These are phyloP conservation scores for Pseudoneurospora amorphoporcata DNA, from an alignment of 495 filamentous ascomycete genomes.

Conservation along the genomic window DNA sequence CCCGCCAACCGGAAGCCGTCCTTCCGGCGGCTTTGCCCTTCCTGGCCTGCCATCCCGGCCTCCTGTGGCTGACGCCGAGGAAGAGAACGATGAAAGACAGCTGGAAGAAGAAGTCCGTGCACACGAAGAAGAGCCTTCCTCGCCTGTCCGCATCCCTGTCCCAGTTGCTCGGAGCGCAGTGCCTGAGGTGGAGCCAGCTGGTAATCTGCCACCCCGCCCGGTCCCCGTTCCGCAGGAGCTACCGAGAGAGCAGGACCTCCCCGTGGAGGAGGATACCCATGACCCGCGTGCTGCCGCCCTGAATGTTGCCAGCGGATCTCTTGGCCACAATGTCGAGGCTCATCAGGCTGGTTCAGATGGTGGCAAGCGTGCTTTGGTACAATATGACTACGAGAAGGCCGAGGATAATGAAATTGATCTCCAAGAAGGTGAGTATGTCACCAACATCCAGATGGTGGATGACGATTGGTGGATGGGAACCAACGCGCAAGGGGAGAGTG, in stretches of 20 bases:
- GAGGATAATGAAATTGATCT: constrained; percentile 95
- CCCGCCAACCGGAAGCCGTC: constrained; percentile 52
- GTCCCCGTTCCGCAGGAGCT: constrained; percentile 46
- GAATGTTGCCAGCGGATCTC: constrained; percentile 35
- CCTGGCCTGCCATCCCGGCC: constrained; percentile 60
- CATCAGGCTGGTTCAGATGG: constrained; percentile 20
- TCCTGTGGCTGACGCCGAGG: constrained; percentile 42
- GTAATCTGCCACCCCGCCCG: constrained; percentile 35
- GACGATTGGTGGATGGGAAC: constrained; percentile 96
- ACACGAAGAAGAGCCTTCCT: constrained; percentile 38
- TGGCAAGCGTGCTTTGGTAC: constrained; percentile 63
- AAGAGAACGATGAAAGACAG: constrained; percentile 43
- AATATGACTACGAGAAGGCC: constrained; percentile 95
- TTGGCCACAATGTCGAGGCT: constrained; percentile 21
- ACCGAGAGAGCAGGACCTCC: constrained; percentile 52
- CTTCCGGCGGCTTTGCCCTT: constrained; percentile 58
- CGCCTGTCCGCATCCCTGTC: constrained; percentile 79
- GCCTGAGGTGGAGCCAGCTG: constrained; percentile 42
- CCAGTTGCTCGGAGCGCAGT: constrained; percentile 60
- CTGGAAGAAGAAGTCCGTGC: constrained; percentile 30
- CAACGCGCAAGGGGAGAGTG: constrained; percentile 68
- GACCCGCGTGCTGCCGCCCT: constrained; percentile 55
- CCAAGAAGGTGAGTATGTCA: constrained; percentile 80
- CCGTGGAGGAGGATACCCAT: constrained; percentile 49
- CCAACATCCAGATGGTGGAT: constrained; percentile 97